phyloP scores from a whole-genome alignment of 2,329 filamentous ascomycete species.

The Grosmannia penicillata region DNA sequence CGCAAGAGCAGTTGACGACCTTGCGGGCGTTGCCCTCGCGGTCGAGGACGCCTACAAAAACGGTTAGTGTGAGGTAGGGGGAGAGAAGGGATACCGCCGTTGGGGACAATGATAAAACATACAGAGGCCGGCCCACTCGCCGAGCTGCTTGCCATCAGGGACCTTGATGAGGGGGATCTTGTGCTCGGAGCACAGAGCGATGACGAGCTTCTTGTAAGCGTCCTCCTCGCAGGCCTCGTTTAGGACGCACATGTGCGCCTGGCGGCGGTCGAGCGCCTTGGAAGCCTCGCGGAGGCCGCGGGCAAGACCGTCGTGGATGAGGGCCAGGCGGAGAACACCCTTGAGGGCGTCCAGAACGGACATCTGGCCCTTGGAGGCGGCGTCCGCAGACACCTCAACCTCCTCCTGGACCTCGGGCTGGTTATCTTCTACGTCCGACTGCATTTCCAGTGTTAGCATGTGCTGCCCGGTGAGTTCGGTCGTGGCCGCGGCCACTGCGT shows the following conservation, averaged over 20 bases:
- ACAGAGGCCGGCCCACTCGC: constrained; percentile 99
- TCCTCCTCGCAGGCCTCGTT: constrained; percentile 99
- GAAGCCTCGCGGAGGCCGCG: constrained; percentile 95
- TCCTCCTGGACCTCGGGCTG: constrained; percentile 71
- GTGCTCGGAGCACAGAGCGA: constrained; percentile 97
- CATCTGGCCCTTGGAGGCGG: constrained; percentile 82
- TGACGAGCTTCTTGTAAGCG: constrained; percentile 99
- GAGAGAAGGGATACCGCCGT: background rate
- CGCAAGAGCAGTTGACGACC: constrained; percentile 99
- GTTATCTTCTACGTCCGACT: constrained; percentile 99
- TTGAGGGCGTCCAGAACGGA: constrained; percentile 96
- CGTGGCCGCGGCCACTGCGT: background rate
- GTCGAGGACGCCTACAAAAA: constrained; percentile 98
- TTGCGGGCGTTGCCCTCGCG: constrained; percentile 99
- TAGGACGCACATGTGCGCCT: constrained; percentile 99
- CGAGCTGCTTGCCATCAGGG: constrained; percentile 97
- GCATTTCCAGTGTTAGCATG: constrained; percentile 8
- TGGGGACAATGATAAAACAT: constrained; percentile 38
- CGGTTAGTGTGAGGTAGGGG: too few relatives aligned
- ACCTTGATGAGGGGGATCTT: constrained; percentile 99
- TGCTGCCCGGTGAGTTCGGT: too few relatives aligned
- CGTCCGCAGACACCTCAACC: constrained; percentile 92
- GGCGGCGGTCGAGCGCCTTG: constrained; percentile 96
- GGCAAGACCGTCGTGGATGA: constrained; percentile 99
- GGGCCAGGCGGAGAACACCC: constrained; percentile 94